Conservation (phyloP, 2,329 filamentous ascomycete genomes). For the Curvularia lunata region DNA sequence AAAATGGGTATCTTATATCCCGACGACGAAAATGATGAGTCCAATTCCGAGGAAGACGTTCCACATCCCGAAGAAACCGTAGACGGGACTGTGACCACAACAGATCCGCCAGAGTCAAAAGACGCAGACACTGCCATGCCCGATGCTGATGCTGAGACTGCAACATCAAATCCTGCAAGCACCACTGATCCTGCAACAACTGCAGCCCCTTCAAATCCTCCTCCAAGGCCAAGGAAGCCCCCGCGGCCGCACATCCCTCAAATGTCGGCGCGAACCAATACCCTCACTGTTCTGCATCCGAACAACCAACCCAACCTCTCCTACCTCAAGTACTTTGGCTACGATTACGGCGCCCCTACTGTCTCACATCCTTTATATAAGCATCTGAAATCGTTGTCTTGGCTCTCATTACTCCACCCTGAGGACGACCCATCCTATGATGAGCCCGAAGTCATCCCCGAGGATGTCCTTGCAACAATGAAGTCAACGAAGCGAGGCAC, state of each 20-base stretch:
- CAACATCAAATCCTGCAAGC: slow-evolving; percentile 8
- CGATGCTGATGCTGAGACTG: slow-evolving; percentile 21
- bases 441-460: slow-evolving; percentile 65
- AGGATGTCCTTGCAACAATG: slow-evolving; percentile 69
- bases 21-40: slow-evolving; percentile 42
- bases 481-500: slow-evolving; percentile 83
- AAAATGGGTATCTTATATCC: slow-evolving; percentile 81
- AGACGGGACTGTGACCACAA: slow-evolving; percentile 11
- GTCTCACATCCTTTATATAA: slow-evolving; percentile 78
- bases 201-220: slow-evolving; percentile 28
- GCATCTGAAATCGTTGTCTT: slow-evolving; percentile 83
- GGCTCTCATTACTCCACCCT: slow-evolving; percentile 88
- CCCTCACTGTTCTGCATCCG: slow-evolving; percentile 78
- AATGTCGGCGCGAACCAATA: slow-evolving; percentile 73
- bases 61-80: background rate
- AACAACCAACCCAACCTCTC: slow-evolving; percentile 88
- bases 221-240: slow-evolving; percentile 33
- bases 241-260: slow-evolving; percentile 53
- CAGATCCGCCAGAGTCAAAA: background rate
- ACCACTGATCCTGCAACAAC: slow-evolving; percentile 5
- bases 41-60: slow-evolving; percentile 13
- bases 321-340: slow-evolving; percentile 87
- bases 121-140: slow-evolving; percentile 10
- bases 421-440: slow-evolving; percentile 76
- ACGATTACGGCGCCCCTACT: slow-evolving; percentile 69